phyloP scores from a whole-genome alignment of 1,284 basidiomycete genomes.

The Melampsora occidentalis region DNA sequence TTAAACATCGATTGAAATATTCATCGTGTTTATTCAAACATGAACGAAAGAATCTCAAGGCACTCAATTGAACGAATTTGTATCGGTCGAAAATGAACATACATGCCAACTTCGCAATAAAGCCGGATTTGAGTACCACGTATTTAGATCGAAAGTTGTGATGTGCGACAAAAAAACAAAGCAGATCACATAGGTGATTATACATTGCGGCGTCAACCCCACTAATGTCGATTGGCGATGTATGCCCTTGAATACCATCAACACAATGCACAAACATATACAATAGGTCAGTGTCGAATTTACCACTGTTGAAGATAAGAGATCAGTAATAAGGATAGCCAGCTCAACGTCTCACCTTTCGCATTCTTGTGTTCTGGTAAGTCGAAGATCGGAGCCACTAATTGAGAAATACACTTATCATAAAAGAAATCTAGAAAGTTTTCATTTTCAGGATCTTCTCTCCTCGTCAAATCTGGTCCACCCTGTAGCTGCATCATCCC shows the following conservation, averaged over 20 bases:
- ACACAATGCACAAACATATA: neutral
- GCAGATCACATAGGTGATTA: constrained; percentile 71
- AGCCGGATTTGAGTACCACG: constrained; percentile 75
- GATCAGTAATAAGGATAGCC: neutral
- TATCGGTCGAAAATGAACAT: constrained; percentile 58
- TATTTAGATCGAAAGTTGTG: constrained; percentile 82
- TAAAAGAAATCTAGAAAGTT: constrained; percentile 91
- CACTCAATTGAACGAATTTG: constrained; percentile 53
- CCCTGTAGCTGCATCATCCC: constrained; percentile 48
- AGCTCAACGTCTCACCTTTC: constrained; percentile 58
- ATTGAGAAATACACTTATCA: constrained; percentile 65
- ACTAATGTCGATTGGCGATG: constrained; percentile 40
- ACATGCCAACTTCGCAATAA: constrained; percentile 70
- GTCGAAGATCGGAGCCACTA: constrained; percentile 75
- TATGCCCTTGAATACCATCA: neutral
- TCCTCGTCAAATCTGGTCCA: constrained; percentile 53
- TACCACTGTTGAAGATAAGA: neutral
- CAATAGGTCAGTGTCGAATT: neutral
- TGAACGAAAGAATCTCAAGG: constrained; percentile 84
- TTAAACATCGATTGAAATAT: constrained; percentile 77
- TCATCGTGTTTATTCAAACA: constrained; percentile 80
- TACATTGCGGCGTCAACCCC: constrained; percentile 49
- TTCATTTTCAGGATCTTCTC: constrained; percentile 78
- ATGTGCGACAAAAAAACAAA: constrained; percentile 81
- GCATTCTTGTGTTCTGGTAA: constrained; percentile 71